A percentile compares a stretch with the other conserved stretches of the same genome.
phyloP scores from a whole-genome alignment of 345 rosid genomes.

The Eucalyptus victrix region DNA sequence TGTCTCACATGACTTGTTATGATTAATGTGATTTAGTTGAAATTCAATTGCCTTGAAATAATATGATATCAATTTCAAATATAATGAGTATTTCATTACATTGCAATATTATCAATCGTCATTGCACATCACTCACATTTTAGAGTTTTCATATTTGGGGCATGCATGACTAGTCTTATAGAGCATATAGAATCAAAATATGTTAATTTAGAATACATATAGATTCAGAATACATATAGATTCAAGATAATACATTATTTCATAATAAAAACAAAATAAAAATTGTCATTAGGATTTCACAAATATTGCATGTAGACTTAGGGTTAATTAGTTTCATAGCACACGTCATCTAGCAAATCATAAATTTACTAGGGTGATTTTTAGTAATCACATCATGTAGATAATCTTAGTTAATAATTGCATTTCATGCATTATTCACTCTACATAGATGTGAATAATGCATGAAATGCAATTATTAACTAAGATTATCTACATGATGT shows the following conservation, averaged over 20 bases:
- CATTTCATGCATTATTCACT: no score
- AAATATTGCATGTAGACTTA: neutral
- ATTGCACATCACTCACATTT: fast-evolving
- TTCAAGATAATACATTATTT: no score
- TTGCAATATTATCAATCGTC: neutral
- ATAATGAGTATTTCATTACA: neutral
- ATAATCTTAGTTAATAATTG: no score
- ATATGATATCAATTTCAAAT: neutral
- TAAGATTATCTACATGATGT: no score
- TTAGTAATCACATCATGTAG: no score
- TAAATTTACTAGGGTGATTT: no score
- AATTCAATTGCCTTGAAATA: neutral
- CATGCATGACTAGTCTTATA: neutral
- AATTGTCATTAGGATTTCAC: neutral
- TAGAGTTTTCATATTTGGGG: neutral
- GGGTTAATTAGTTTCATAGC: neutral
- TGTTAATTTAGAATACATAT: no score
- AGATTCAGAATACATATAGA: no score
- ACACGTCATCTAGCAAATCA: neutral
- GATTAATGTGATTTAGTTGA: no score
- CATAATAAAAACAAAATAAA: no score
- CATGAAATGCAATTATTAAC: no score
- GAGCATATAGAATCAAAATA: fast-evolving
- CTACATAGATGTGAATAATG: no score
- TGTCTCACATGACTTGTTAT: neutral